phyloP scores from a whole-genome alignment of 2,329 filamentous ascomycete genomes.

The Stromatinia cepivora region DNA sequence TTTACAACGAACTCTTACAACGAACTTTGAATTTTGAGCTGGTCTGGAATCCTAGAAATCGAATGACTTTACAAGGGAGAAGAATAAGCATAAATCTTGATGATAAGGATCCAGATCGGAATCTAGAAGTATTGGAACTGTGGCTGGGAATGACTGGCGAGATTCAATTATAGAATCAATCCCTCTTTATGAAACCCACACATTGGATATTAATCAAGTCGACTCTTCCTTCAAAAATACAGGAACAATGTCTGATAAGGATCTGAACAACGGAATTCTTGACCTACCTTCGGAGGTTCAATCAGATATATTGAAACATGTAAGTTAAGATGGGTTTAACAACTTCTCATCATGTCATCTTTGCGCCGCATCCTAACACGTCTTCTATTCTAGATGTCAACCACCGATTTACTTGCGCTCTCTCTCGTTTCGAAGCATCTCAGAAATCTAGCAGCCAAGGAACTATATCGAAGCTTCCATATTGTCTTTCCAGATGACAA shows the following conservation, averaged over 20 bases:
- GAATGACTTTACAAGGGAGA: no score
- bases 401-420: conserved; percentile 56
- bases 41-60: no score
- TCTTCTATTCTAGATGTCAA: conserved; percentile 47
- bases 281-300: conserved; percentile 7
- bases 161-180: background rate
- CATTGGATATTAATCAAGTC: background rate
- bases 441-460: conserved; percentile 56
- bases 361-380: conserved; percentile 1
- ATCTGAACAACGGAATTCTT: background rate
- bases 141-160: background rate
- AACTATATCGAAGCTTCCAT: conserved; percentile 60
- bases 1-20: no score
- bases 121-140: background rate
- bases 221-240: background rate
- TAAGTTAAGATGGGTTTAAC: background rate
- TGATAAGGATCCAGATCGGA: no score
- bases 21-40: no score
- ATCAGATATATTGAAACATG: background rate
- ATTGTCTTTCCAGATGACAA: conserved; percentile 64
- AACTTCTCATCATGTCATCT: background rate
- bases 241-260: background rate
- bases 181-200: background rate
- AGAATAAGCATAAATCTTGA: no score
- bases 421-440: conserved; percentile 59